Evolutionary conservation across 1,284 basidiomycete genomes (phyloP), one percentile per base, ranked within the genome.

Genomic region (Leccinum griseonigrum): DNA sequence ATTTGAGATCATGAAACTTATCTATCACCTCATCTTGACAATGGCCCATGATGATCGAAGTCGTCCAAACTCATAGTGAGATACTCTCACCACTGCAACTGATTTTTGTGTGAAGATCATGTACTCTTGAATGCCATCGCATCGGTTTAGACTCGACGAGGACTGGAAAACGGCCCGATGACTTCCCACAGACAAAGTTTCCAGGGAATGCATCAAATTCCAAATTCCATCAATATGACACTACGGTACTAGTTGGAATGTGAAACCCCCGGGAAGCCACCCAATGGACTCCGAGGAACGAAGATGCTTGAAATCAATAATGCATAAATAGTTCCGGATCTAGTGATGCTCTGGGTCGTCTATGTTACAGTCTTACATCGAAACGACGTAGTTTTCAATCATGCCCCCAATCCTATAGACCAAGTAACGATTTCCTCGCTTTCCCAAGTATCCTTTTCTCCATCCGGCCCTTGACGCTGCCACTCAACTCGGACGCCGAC

Each of bases 401-500:
- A 71, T 55, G 63, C 71, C n/a, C 70, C 70, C 26, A 66, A 40
- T 14, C 67, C 70, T 11, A 65, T 43, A 3, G 70, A 67, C 70
- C 67, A 70, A 3, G 68, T 56, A 3, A 72, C 58, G 8, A 72
- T 71, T 26, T 71, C 70, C 5, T 73, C 68, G 26, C 65, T 73
- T 48, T 71, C 70, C 70, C 70, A 72, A 7, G 70, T 72, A 8
- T 71, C 43, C 54, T 72, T 73, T 14, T 48, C 43, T 40, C 57
- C 60, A 10, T 58, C 40, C 1, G 61, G 26, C 1, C 57, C 59
- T 26, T 69, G 63, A 18, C 57, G 60, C 34, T 73, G 70, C 71
- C 70, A 73, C 58, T 70, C 67, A 14, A 72, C 64, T 10, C 71
- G 68, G 7, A 73, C 61, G 5, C 71, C 71, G 3, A 71, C 71